Percentiles rank a stretch among this genome's conserved stretches.
Evolutionary conservation across 2,329 filamentous ascomycete species (phyloP).

Genomic region (Apiospora hydei): DNA sequence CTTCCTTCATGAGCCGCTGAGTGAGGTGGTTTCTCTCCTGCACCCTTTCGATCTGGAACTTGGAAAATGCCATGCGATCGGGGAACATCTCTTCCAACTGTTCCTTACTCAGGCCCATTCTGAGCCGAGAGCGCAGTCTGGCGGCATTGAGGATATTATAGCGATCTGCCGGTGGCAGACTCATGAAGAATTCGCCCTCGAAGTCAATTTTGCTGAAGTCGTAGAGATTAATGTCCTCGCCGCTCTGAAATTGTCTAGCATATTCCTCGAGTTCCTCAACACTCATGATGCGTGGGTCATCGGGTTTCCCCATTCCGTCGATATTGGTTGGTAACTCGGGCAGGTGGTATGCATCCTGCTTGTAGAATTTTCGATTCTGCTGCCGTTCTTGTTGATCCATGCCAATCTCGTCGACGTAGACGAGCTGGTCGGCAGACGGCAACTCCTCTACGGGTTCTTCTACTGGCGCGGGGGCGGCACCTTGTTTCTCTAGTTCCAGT

Average conservation of each 20-base stretch:
- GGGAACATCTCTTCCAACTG: slow-evolving; percentile 97
- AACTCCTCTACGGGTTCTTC: slow-evolving; percentile 71
- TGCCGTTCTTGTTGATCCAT: slow-evolving; percentile 80
- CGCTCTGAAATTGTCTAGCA: slow-evolving; percentile 87
- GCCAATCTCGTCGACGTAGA: slow-evolving; percentile 90
- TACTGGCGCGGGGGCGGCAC: slow-evolving; percentile 38
- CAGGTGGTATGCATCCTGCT: slow-evolving; percentile 94
- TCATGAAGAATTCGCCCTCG: slow-evolving; percentile 93
- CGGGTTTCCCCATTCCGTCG: slow-evolving; percentile 84
- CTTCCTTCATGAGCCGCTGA: slow-evolving; percentile 91
- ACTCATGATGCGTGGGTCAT: slow-evolving; percentile 96
- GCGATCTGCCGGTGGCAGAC: slow-evolving; percentile 84
- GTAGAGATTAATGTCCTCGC: slow-evolving; percentile 90
- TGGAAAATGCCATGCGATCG: slow-evolving; percentile 95
- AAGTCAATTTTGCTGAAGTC: slow-evolving; percentile 99
- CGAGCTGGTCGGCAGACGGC: slow-evolving; percentile 72
- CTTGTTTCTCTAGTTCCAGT: slow-evolving; percentile 52
- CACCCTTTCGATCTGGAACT: slow-evolving; percentile 94
- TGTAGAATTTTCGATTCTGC: slow-evolving; percentile 80
- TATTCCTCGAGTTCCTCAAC: slow-evolving; percentile 94
- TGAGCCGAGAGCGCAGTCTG: slow-evolving; percentile 81
- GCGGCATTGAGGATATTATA: slow-evolving; percentile 99
- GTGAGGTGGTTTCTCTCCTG: slow-evolving; percentile 93
- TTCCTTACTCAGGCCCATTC: slow-evolving; percentile 97
- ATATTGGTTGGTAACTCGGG: slow-evolving; percentile 84